Evolutionary conservation across 306 rosid species (phyloP).

Genomic region (Dryas drummondii): DNA sequence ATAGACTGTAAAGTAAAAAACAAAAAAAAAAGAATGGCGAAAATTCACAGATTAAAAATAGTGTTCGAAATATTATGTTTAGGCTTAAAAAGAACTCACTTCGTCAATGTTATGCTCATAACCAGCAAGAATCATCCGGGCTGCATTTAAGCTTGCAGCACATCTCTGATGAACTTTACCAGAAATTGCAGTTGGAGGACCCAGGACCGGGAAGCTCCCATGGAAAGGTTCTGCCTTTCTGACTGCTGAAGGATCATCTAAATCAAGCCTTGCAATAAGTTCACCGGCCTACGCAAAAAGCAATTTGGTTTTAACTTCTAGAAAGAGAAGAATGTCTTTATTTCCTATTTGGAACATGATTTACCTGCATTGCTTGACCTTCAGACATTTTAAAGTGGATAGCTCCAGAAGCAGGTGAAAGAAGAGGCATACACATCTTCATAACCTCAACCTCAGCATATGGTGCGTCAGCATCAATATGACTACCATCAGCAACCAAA

Average conservation of each 20-base stretch:
- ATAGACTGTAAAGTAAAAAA: too few species aligned
- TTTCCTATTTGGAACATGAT: slow-evolving; percentile 20
- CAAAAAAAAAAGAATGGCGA: background rate
- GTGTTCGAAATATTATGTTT: slow-evolving; percentile 5
- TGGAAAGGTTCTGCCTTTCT: slow-evolving; percentile 88
- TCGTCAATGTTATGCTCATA: slow-evolving; percentile 91
- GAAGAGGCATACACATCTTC: slow-evolving; percentile 99
- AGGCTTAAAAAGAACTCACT: slow-evolving; percentile 45
- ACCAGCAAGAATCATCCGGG: slow-evolving; percentile 95
- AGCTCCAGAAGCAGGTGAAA: slow-evolving; percentile 95
- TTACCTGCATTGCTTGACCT: slow-evolving; percentile 99
- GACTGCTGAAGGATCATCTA: slow-evolving; percentile 97
- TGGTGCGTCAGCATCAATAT: slow-evolving; percentile 85
- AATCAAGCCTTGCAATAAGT: slow-evolving; percentile 89
- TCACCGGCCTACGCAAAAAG: slow-evolving; percentile 74
- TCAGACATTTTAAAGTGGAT: slow-evolving; percentile 84
- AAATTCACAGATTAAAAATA: background rate
- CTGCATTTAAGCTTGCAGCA: slow-evolving; percentile 80
- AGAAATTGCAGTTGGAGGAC: slow-evolving; percentile 87
- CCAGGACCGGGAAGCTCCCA: slow-evolving; percentile 84
- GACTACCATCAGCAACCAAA: slow-evolving; percentile 70
- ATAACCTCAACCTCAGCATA: slow-evolving; percentile 99
- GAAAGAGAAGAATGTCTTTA: slow-evolving; percentile 14
- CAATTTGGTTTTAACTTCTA: slow-evolving; percentile 2
- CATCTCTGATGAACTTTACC: slow-evolving; percentile 98